phyloP scores from a whole-genome alignment of 2,329 filamentous ascomycete species.

The Ophiocordyceps sinensis region DNA sequence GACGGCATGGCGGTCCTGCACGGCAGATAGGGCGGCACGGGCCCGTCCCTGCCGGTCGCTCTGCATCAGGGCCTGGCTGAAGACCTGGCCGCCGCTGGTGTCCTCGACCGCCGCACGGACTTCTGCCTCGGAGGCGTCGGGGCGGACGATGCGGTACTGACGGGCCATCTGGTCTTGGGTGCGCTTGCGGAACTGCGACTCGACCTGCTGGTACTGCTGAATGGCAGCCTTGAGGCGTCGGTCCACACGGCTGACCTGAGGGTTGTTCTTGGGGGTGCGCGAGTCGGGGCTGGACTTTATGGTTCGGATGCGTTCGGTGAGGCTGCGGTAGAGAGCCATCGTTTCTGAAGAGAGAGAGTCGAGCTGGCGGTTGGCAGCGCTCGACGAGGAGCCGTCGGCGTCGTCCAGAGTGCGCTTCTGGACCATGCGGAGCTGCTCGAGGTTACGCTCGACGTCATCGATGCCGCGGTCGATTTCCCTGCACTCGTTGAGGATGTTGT shows the following conservation, averaged over 20 bases:
- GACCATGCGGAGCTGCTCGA: slow-evolving; percentile 56
- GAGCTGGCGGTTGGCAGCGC: slow-evolving; percentile 52
- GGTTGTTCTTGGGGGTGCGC: slow-evolving; percentile 54
- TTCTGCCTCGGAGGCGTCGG: slow-evolving; percentile 66
- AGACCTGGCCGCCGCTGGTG: slow-evolving; percentile 60
- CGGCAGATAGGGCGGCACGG: slow-evolving; percentile 62
- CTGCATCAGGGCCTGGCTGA: slow-evolving; percentile 74
- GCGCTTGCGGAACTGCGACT: slow-evolving; percentile 66
- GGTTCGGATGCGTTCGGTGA: slow-evolving; percentile 65
- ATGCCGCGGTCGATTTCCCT: slow-evolving; percentile 66
- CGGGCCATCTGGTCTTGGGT: slow-evolving; percentile 73
- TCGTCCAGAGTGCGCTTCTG: slow-evolving; percentile 62
- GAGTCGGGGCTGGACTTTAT: slow-evolving; percentile 75
- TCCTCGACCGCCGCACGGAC: slow-evolving; percentile 65
- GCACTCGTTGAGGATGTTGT: slow-evolving; percentile 74
- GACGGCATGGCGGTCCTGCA: slow-evolving; percentile 69
- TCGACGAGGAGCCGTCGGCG: slow-evolving; percentile 54
- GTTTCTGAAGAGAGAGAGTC: slow-evolving; percentile 63
- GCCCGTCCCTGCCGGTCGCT: slow-evolving; percentile 71
- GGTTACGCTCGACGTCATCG: slow-evolving; percentile 55
- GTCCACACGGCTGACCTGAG: slow-evolving; percentile 72
- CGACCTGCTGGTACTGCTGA: slow-evolving; percentile 65
- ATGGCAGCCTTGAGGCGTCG: slow-evolving; percentile 69
- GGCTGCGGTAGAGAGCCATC: slow-evolving; percentile 66
- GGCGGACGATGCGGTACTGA: slow-evolving; percentile 80